Base-by-base conservation (phyloP, 208 protist genomes). In the Leishmania amazonensis region DNA sequence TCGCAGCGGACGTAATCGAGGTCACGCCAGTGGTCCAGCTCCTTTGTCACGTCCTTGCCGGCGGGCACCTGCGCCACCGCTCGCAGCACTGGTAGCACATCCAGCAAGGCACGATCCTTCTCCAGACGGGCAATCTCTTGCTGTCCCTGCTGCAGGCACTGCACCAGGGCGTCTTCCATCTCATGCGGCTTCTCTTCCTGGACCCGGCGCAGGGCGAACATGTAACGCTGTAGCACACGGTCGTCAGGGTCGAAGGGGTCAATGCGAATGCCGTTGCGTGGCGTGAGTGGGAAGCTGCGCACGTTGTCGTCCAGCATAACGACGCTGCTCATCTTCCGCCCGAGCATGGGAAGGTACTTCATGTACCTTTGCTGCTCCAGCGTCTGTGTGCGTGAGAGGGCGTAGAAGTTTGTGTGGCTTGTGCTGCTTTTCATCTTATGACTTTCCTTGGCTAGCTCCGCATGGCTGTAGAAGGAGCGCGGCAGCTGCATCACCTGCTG, bases 261-360 rank as follows among this genome's bases (percentile, higher is more conserved):
- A 58, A 97, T 91, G 62, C 90, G 89, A 49, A 97, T 89, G 72
- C 88, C 93, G 80, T 95, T 89, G 57, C 95, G 93, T 49, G 95
- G 95, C 7, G 87, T 91, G 57, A 97, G 90, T 1, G 95, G 95
- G 76, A 97, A 97, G 81, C 95, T 97, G 53, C 95, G 89, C 57
- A 93, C 93, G 78, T 96, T 97, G 83, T 97, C 95, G 78, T 97
- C 95, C 11, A 97, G 42, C 88, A 97, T 95, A 47, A 97, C 85
- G 31, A 91, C 86, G 35, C 83, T 75, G 67, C 85, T 79, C 80
- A 94, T 78, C 35, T 90, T 87, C 0, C 95, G 86, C n/a, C 95
- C 95, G 11, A 95, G 81, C 85, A 97, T 91, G n/a, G 95, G 95
- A 42, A 97, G 72, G 78, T 94, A 97, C 77, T 97, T 97, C 95